These are phyloP conservation scores for Turnera subulata DNA, from an alignment of 345 rosid genomes.

Conservation along the genomic window DNA sequence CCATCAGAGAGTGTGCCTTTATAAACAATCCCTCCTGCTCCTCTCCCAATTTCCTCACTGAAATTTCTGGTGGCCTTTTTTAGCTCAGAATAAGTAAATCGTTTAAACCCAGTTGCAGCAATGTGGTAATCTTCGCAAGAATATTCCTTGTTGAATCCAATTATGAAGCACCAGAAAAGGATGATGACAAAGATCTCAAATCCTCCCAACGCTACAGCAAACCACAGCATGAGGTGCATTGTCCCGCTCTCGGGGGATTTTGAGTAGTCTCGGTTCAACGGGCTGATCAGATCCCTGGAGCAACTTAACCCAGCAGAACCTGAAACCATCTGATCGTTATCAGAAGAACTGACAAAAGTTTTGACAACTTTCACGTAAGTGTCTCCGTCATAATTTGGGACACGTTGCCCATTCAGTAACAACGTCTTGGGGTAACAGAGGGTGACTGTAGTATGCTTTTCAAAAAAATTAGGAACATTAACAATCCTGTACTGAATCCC, in stretches of 20 bases:
- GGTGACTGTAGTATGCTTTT: background rate
- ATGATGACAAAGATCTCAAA: conserved; percentile 5
- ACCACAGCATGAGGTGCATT: background rate
- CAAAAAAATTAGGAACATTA: too few species aligned
- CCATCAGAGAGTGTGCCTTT: conserved; percentile 4
- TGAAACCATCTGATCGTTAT: background rate
- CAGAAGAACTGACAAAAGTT: background rate
- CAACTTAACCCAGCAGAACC: background rate
- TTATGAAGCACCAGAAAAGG: conserved; percentile 15
- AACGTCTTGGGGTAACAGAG: too few species aligned
- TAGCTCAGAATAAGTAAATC: conserved; percentile 4
- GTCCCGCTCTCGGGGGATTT: background rate
- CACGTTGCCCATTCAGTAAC: too few species aligned
- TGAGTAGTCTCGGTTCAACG: background rate
- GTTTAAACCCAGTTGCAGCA: conserved; percentile 21
- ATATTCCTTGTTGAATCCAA: background rate
- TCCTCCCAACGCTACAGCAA: background rate
- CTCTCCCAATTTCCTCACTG: conserved; percentile 15
- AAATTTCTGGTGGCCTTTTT: conserved; percentile 10
- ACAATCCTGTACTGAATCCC: background rate
- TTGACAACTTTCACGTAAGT: too few species aligned
- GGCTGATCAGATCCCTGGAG: background rate
- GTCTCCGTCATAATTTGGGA: too few species aligned
- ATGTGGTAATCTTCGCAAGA: conserved; percentile 15
- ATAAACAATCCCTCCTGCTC: conserved; percentile 7